Evolutionary conservation across 1,284 basidiomycete species (phyloP), one percentile per base, ranked within the genome.

Genomic region (Sutorius eximius): DNA sequence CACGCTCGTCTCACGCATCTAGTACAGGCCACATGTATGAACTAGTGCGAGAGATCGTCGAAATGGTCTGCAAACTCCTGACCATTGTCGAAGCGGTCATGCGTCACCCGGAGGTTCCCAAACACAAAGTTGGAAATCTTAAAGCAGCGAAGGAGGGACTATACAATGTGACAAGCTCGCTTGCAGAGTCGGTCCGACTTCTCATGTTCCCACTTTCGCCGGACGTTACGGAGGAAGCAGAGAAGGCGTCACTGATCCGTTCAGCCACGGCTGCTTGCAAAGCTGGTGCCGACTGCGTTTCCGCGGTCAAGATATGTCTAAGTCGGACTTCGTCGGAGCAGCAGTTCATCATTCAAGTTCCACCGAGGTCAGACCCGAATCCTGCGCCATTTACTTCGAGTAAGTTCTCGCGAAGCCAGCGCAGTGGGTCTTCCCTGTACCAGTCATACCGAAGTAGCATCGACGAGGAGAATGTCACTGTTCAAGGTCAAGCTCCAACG

Each of bases 11-110:
- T 18, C 93, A 97, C 71, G 91, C 95, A 0, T 93, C 93, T 9
- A 92, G 87, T 58, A 96, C 93, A 36, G 94, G 93, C 0, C 89
- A 95, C 62, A 82, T 98, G 70, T 95, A 98, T 70, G 94, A 98
- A 63, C 84, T 97, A 57, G 93, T 95, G 6, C 85, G 90, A 48
- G 93, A 97, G 73, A 91, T 95, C 27, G 92, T 98, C 49, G 93
- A 96, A 68, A 87, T 89, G 72, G 94, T 97, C 18, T 91, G 93
- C 71, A 91, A 91, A 64, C 80, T 98, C 48, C 79, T 98, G 51
- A 88, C 89, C n/a, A 87, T 98, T 50, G 93, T 97, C 45, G 95
- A 98, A 68, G 88, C 89, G 3, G 90, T 96, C 38, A 83, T 89
- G 61, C 81, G 82, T 48, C 87, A 87, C 69, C 81, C 84, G 34